Base-by-base conservation (phyloP, 1,139 yeast genomes). In the Geotrichum siamense region DNA sequence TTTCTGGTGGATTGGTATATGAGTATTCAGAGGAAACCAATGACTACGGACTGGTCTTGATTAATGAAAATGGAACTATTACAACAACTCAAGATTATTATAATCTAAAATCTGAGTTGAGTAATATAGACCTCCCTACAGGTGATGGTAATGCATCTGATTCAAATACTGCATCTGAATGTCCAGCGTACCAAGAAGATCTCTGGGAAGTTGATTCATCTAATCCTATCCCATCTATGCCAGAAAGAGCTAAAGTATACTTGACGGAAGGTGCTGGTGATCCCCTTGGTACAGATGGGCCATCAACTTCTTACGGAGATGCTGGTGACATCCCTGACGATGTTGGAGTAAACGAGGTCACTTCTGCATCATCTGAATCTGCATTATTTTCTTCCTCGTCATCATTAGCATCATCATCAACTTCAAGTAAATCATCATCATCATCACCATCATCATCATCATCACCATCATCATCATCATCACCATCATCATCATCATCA, bases 1-100 rank as follows among this genome's bases (percentile, higher is more conserved):
- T 87, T 61, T 78, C 91, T 49, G 99, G 99, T 8, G 99, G 98
- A 0, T 70, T 91, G 47, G 94, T 86, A 2, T 93, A 93, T 62
- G 97, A 91, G 63, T 93, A 75, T 65, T 76, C 91, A 6, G 86
- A 87, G 62, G 97, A 86, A 58, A 75, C 79, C 17, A 86, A 86
- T 62, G 78, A 82, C 57, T 91, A 91, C 65, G 98, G 99, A 0
- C 69, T 93, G 33, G 95, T 91, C 10, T 72, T 75, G 49, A 63
- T 82, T 48, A 64, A 63, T 43, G 49, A 66, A 49, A 63, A 66
- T 41, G 63, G 63, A 48, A 52, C 65, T 5, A 78, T 82, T 38
- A 60, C 72, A n/a, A 65, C 68, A 31, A 60, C 70, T 40, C 48
- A 60, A 0, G 91, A 82, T 61, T 82, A 60, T 57, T 56, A 61